Evolutionary conservation across 768 basidiomycete species (phyloP).

Genomic region (Leucocoprinus birnbaumii): DNA sequence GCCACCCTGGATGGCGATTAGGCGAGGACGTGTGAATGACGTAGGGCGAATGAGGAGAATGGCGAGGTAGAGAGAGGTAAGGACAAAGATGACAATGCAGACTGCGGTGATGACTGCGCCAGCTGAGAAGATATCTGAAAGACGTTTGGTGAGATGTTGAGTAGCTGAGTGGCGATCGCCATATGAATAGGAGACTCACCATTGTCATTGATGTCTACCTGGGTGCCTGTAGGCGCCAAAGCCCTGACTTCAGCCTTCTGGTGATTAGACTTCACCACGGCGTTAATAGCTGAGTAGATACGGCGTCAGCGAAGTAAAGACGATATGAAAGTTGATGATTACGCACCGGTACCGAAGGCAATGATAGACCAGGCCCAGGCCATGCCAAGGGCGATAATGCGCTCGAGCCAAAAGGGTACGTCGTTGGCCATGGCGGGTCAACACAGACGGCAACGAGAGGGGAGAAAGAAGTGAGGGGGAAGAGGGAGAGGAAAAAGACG

Average conservation of each 20-base stretch:
- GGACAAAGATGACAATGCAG: slow-evolving; percentile 16
- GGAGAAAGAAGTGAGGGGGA: not conserved
- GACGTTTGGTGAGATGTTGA: not conserved
- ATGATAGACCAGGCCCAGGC: slow-evolving; percentile 27
- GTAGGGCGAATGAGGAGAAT: slow-evolving; percentile 14
- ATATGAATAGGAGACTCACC: slow-evolving; percentile 13
- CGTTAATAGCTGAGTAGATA: slow-evolving; percentile 18
- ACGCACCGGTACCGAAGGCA: slow-evolving; percentile 17
- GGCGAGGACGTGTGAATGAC: slow-evolving; percentile 12
- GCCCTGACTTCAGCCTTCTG: slow-evolving; percentile 16
- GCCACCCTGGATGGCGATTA: slow-evolving; percentile 28
- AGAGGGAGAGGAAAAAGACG: not conserved
- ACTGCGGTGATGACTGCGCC: slow-evolving; percentile 20
- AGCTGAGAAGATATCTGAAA: slow-evolving; percentile 18
- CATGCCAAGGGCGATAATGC: slow-evolving; percentile 24
- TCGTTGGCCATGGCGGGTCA: not conserved
- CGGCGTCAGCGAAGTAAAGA: not conserved
- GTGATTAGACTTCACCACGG: slow-evolving; percentile 21
- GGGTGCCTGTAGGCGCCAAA: slow-evolving; percentile 13
- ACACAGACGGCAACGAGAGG: not conserved
- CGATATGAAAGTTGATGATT: not conserved
- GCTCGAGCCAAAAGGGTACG: slow-evolving; percentile 20
- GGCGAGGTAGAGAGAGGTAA: slow-evolving; percentile 13
- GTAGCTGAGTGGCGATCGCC: not conserved
- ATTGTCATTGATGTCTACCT: slow-evolving; percentile 18